Percentiles rank a stretch among this genome's conserved stretches.
These are phyloP conservation scores for Phytophthora citricola DNA, from an alignment of 352 stramenopile genomes.

Conservation along the genomic window DNA sequence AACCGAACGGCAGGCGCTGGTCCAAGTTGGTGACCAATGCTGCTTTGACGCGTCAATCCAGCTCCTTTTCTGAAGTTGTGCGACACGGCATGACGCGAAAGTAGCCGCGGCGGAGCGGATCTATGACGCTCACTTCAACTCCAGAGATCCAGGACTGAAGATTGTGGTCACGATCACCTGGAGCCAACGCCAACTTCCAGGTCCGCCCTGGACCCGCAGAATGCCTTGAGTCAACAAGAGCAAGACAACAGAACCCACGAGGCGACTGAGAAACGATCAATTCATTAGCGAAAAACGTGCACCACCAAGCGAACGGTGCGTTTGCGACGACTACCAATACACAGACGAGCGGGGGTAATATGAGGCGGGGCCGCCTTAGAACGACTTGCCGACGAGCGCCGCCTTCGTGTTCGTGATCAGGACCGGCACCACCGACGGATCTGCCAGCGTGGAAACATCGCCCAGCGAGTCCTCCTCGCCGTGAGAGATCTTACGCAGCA, in stretches of 20 bases:
- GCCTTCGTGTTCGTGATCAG: constrained; percentile 93
- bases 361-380: constrained; percentile 73
- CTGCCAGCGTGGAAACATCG: constrained; percentile 96
- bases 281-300: constrained; percentile 33
- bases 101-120: constrained; percentile 3
- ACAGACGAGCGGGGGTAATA: constrained; percentile 19
- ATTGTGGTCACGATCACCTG: constrained; percentile 7
- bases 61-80: constrained; percentile 24
- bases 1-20: no score
- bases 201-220: constrained; percentile 26
- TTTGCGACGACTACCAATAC: constrained; percentile 37
- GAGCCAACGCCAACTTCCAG: constrained; percentile 10
- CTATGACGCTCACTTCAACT: constrained; percentile 26
- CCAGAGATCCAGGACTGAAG: constrained; percentile 9
- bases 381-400: constrained; percentile 67
- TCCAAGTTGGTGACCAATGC: background rate
- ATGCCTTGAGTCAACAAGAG: background rate
- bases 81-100: constrained; percentile 26
- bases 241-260: constrained; percentile 6
- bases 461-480: constrained; percentile 95
- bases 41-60: constrained; percentile 11
- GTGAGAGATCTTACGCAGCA: constrained; percentile 97
- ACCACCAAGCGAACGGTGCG: constrained; percentile 69
- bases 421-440: constrained; percentile 95
- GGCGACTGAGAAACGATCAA: constrained; percentile 20